Percentiles rank a stretch among this genome's conserved stretches.
phyloP scores from a whole-genome alignment of 441 rosid species.

The Pelargonium australe region DNA sequence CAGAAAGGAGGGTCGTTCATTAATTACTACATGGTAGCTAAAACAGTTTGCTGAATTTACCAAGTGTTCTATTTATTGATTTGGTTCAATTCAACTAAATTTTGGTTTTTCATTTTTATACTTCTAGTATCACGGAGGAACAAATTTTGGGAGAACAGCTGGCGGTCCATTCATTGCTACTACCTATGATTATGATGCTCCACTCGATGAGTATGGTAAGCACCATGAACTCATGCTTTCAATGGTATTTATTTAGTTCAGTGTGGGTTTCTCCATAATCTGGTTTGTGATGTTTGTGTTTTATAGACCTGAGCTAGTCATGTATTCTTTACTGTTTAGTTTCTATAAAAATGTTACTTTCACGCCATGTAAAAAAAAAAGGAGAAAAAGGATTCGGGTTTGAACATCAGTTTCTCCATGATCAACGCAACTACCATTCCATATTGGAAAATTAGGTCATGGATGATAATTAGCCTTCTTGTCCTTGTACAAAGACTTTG shows the following conservation, averaged over 20 bases:
- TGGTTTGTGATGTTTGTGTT: neutral
- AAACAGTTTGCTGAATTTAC: too few relatives aligned
- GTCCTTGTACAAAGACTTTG: too few relatives aligned
- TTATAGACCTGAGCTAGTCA: neutral
- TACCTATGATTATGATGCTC: constrained; percentile 96
- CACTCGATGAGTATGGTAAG: constrained; percentile 92
- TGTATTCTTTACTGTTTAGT: too few relatives aligned
- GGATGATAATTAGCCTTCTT: too few relatives aligned
- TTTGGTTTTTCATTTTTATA: constrained; percentile 21
- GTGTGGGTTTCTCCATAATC: neutral
- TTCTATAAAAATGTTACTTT: neutral
- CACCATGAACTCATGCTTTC: neutral
- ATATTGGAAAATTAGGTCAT: too few relatives aligned
- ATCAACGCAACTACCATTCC: too few relatives aligned
- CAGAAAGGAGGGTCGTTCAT: too few relatives aligned
- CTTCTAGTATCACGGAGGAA: constrained; percentile 91
- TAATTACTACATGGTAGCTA: too few relatives aligned
- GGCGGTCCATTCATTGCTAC: constrained; percentile 99
- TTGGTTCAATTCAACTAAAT: constrained; percentile 2
- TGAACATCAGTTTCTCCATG: too few relatives aligned
- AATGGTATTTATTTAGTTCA: neutral
- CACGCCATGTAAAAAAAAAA: neutral
- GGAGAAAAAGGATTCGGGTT: too few relatives aligned
- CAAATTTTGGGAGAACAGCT: constrained; percentile 96
- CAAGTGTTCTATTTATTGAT: neutral